A percentile compares a stretch with the other conserved stretches of the same genome.
phyloP scores from a whole-genome alignment of 441 rosid species.

The Syzygium malaccense region DNA sequence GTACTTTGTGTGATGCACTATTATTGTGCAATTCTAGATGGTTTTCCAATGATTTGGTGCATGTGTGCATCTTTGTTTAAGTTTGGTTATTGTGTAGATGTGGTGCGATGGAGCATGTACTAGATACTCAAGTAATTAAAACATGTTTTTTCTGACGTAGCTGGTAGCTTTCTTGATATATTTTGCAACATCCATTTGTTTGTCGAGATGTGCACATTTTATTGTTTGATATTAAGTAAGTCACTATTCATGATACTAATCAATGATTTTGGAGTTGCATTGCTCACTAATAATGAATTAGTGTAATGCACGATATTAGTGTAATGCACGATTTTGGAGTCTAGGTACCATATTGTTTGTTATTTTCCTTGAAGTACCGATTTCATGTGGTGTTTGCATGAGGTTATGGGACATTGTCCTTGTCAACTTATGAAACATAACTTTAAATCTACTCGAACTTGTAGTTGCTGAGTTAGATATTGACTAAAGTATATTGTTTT shows the following conservation, averaged over 20 bases:
- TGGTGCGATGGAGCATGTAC: background rate
- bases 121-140: background rate
- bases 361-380: no score
- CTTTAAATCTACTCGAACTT: no score
- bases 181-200: rapidly evolving
- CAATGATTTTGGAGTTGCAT: background rate
- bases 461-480: no score
- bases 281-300: background rate
- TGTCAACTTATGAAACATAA: no score
- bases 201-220: background rate
- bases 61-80: background rate
- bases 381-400: no score
- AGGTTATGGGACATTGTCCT: no score
- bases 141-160: background rate
- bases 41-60: background rate
- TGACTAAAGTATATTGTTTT: no score
- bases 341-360: no score
- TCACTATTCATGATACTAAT: background rate
- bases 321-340: no score
- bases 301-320: no score
- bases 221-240: background rate
- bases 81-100: background rate
- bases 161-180: background rate
- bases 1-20: background rate
- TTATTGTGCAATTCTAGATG: background rate